phyloP scores from a whole-genome alignment of 176 grass and related monocot species.

The Aegilops speltoides region DNA sequence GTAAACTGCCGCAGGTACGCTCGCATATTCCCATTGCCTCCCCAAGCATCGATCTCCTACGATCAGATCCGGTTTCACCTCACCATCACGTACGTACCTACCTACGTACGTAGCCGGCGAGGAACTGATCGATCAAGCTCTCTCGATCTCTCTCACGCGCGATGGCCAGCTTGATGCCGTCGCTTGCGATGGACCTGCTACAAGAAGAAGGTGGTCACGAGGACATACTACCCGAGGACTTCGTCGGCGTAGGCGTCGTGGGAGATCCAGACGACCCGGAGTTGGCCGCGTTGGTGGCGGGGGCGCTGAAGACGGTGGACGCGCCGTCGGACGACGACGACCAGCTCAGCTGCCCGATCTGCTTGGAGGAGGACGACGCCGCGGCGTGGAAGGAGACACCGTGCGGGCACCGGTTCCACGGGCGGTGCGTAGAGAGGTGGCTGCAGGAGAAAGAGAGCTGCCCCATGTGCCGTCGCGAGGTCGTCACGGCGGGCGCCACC shows the following conservation, averaged over 20 bases:
- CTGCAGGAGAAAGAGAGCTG: background rate
- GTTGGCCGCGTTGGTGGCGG: no score
- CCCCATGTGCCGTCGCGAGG: background rate
- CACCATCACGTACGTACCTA: background rate
- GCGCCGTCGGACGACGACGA: background rate
- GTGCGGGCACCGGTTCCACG: conserved; percentile 13
- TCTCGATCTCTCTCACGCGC: no score
- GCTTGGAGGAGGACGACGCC: background rate
- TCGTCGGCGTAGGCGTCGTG: no score
- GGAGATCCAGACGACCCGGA: no score
- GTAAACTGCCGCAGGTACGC: no score
- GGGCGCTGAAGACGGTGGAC: background rate
- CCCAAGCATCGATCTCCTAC: background rate
- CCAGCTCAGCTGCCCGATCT: background rate
- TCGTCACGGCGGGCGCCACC: background rate
- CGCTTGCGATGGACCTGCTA: background rate
- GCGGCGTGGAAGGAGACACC: background rate
- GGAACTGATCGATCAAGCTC: no score
- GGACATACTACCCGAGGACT: background rate
- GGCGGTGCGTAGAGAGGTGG: background rate
- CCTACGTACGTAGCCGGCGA: no score
- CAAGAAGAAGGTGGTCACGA: background rate
- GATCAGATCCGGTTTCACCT: background rate
- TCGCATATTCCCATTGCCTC: background rate
- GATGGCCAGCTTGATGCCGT: background rate